phyloP scores from a whole-genome alignment of 2,329 filamentous ascomycete genomes.

The Neopestalotiopsis sp. region DNA sequence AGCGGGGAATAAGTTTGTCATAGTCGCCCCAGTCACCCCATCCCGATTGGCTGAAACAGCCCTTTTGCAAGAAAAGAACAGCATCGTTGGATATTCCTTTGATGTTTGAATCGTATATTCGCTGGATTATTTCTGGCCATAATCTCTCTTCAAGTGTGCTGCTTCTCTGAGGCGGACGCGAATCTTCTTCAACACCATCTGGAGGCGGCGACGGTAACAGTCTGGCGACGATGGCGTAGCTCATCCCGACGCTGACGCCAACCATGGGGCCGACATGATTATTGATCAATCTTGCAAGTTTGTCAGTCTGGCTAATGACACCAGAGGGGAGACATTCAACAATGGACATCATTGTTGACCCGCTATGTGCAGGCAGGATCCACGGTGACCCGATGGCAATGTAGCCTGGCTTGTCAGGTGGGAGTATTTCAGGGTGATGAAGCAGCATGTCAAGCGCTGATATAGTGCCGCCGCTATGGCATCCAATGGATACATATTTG shows the following conservation, averaged over 20 bases:
- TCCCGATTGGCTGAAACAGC: background rate
- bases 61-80: background rate
- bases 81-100: background rate
- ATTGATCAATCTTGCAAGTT: background rate
- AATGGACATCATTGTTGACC: background rate
- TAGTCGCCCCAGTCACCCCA: constrained; percentile 1
- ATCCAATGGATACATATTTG: background rate
- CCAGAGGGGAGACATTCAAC: background rate
- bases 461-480: background rate
- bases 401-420: background rate
- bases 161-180: background rate
- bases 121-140: background rate
- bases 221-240: background rate
- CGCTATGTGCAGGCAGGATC: background rate
- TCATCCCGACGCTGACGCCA: background rate
- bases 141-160: background rate
- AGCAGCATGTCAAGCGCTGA: background rate
- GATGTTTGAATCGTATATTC: background rate
- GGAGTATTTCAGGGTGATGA: background rate
- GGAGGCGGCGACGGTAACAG: background rate
- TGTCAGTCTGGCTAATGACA: background rate
- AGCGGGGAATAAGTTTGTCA: background rate
- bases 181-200: too few species aligned
- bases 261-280: background rate
- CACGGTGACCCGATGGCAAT: background rate